These are phyloP conservation scores for Plenodomus tracheiphilus DNA, from an alignment of 2,329 filamentous ascomycete genomes.

Conservation along the genomic window DNA sequence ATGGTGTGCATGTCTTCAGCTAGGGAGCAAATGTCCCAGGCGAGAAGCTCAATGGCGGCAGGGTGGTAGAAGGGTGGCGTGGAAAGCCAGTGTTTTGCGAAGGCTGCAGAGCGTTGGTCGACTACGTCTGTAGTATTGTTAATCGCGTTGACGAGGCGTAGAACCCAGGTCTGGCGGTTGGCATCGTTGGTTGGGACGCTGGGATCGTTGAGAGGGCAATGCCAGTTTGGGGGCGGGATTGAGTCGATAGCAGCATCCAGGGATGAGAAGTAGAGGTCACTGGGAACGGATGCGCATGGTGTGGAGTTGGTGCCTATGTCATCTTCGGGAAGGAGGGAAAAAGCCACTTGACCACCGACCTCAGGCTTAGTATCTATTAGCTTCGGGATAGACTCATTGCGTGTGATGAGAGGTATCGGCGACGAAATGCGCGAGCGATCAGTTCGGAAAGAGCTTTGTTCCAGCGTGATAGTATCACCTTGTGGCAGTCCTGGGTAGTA, in stretches of 20 bases:
- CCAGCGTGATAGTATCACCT: too few relatives aligned
- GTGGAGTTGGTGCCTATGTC: neutral
- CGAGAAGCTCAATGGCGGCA: neutral
- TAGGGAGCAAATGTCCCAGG: neutral
- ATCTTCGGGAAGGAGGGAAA: too few relatives aligned
- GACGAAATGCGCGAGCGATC: too few relatives aligned
- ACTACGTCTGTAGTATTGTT: neutral
- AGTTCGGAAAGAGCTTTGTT: too few relatives aligned
- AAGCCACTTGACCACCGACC: too few relatives aligned
- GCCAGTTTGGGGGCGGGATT: neutral
- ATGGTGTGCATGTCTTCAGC: neutral
- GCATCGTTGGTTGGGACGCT: neutral
- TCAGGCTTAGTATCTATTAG: too few relatives aligned
- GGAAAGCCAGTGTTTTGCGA: neutral
- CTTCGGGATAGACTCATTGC: too few relatives aligned
- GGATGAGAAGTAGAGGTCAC: neutral
- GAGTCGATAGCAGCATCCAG: neutral
- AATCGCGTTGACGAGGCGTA: neutral
- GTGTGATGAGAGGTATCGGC: too few relatives aligned
- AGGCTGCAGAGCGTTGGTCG: neutral
- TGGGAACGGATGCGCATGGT: neutral
- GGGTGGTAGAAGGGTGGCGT: neutral
- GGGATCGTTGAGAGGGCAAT: neutral
- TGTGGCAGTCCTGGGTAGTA: too few relatives aligned
- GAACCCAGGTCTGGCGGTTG: neutral